These are phyloP conservation scores for Sphenostylis stenocarpa DNA, from an alignment of 306 rosid species.

Conservation along the genomic window DNA sequence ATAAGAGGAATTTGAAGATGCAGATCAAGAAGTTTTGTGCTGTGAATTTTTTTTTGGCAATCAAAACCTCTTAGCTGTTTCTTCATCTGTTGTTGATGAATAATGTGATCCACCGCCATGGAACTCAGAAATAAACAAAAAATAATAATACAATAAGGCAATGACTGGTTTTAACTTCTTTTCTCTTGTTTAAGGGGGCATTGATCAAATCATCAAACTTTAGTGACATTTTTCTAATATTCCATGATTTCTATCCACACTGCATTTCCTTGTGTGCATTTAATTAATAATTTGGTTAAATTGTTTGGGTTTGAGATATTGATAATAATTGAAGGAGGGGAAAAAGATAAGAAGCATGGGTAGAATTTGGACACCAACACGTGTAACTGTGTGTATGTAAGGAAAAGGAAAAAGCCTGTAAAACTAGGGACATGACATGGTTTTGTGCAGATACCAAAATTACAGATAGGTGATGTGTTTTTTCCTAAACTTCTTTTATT, in stretches of 20 bases:
- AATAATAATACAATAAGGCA: constrained; percentile 17
- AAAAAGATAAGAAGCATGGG: neutral
- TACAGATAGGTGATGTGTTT: neutral
- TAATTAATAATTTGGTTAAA: neutral
- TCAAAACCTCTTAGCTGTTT: constrained; percentile 33
- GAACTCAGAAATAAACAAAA: constrained; percentile 32
- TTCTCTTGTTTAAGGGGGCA: neutral
- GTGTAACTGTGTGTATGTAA: constrained; percentile 14
- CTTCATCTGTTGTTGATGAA: constrained; percentile 26
- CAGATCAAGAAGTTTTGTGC: constrained; percentile 28
- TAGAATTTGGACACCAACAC: constrained; percentile 22
- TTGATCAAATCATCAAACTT: too few species aligned
- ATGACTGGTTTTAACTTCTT: constrained; percentile 30
- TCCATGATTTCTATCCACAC: too few species aligned
- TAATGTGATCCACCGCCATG: constrained; percentile 42
- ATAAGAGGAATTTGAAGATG: constrained; percentile 15
- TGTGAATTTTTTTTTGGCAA: constrained; percentile 23
- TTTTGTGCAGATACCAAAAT: neutral
- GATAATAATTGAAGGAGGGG: neutral
- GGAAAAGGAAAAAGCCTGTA: neutral
- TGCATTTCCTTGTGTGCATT: too few species aligned
- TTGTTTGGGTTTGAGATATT: neutral
- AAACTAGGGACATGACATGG: constrained; percentile 9
- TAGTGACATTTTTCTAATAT: too few species aligned
- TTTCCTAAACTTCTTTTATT: neutral